Evolutionary conservation across 1,284 basidiomycete genomes (phyloP).

Genomic region (Coniferiporia sulphurascens): DNA sequence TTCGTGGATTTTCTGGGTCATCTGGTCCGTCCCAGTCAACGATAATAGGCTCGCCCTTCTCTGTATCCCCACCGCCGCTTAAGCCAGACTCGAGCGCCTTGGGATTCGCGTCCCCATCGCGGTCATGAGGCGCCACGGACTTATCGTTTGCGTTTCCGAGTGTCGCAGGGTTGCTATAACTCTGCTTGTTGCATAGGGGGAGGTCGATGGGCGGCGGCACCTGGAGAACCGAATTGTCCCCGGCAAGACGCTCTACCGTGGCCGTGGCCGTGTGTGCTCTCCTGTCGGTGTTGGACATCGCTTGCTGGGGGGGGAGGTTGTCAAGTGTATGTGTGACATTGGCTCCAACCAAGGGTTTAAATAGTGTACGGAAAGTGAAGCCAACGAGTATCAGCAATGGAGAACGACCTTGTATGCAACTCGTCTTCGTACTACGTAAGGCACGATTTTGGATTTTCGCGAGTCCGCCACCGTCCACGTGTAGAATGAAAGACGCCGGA

Average conservation of each 20-base stretch:
- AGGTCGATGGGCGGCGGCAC: background rate
- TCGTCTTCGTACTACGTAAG: no score
- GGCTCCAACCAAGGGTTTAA: background rate
- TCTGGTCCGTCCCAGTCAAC: constrained; percentile 62
- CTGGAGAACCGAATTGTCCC: background rate
- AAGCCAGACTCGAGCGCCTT: constrained; percentile 16
- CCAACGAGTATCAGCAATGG: background rate
- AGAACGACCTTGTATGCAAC: no score
- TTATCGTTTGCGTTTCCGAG: background rate
- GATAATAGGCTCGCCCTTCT: constrained; percentile 28
- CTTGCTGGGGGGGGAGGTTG: background rate
- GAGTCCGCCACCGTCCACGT: no score
- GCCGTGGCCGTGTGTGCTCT: background rate
- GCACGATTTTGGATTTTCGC: no score
- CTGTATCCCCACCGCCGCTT: background rate
- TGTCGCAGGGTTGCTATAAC: background rate
- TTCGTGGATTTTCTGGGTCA: constrained; percentile 62
- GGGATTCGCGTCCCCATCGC: background rate
- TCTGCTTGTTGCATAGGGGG: background rate
- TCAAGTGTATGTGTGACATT: background rate
- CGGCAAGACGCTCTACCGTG: background rate
- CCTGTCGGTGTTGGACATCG: background rate
- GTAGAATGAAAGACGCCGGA: no score
- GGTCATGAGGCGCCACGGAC: background rate
- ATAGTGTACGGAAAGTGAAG: background rate